These are phyloP conservation scores for Nothophoma quercina DNA, from an alignment of 2,329 filamentous ascomycete species.

Conservation along the genomic window DNA sequence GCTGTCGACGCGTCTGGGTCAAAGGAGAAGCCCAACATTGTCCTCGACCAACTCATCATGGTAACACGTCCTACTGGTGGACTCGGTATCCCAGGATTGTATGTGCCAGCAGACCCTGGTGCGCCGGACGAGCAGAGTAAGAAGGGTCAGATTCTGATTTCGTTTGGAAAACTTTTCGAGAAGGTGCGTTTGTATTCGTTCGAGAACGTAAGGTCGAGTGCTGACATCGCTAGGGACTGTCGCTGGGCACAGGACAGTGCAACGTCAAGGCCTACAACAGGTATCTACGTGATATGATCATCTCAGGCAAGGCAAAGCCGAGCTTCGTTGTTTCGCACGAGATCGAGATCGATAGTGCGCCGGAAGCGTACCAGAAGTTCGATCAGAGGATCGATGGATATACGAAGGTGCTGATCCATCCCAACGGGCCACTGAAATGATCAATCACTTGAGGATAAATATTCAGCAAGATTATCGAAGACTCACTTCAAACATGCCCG, in stretches of 20 bases:
- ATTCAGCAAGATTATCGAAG: background rate
- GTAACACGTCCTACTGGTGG: slow-evolving; percentile 69
- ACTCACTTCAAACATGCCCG: slow-evolving; percentile 2
- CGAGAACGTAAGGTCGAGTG: background rate
- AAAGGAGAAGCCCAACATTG: slow-evolving; percentile 68
- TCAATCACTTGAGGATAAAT: slow-evolving; percentile 13
- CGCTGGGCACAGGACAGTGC: slow-evolving; percentile 69
- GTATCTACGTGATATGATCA: slow-evolving; percentile 71
- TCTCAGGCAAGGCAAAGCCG: slow-evolving; percentile 69
- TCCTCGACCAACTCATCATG: slow-evolving; percentile 69
- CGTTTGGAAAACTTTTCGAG: slow-evolving; percentile 73
- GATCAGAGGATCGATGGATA: slow-evolving; percentile 71
- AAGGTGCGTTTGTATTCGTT: slow-evolving; percentile 56
- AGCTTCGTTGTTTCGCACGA: slow-evolving; percentile 73
- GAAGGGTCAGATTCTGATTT: slow-evolving; percentile 70
- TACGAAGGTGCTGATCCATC: slow-evolving; percentile 73
- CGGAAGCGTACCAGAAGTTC: slow-evolving; percentile 70
- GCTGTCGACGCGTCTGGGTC: slow-evolving; percentile 63
- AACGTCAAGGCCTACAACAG: slow-evolving; percentile 74
- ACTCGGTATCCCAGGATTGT: slow-evolving; percentile 67
- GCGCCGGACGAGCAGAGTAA: slow-evolving; percentile 67
- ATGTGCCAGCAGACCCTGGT: slow-evolving; percentile 64
- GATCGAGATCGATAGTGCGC: slow-evolving; percentile 68
- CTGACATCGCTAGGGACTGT: slow-evolving; percentile 59
- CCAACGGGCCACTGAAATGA: slow-evolving; percentile 57